Evolutionary conservation across 768 basidiomycete species (phyloP).

Genomic region (Cystobasidium tubakii): DNA sequence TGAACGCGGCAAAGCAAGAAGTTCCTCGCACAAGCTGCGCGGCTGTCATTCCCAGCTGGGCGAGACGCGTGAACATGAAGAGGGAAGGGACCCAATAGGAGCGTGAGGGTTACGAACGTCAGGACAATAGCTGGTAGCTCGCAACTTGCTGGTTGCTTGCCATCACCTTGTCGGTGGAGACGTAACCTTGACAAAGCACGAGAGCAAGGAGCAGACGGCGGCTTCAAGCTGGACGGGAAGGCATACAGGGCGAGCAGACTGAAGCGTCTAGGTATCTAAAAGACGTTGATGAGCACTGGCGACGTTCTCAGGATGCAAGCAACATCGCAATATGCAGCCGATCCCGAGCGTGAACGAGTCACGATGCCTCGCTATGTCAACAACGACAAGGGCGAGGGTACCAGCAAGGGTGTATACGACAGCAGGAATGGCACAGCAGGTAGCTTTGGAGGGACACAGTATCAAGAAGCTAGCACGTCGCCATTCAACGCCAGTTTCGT

Average conservation of each 20-base stretch:
- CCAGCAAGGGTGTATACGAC: neutral
- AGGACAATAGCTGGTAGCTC: too few relatives aligned
- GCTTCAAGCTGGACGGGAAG: neutral
- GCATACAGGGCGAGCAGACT: neutral
- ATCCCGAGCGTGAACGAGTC: neutral
- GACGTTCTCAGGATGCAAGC: neutral
- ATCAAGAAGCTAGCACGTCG: neutral
- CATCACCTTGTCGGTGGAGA: neutral
- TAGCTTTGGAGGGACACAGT: neutral
- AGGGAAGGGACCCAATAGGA: neutral
- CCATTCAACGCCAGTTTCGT: neutral
- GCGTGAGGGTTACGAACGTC: neutral
- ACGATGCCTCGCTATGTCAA: neutral
- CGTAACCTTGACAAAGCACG: neutral
- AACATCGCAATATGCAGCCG: neutral
- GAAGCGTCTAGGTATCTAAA: neutral
- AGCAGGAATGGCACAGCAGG: neutral
- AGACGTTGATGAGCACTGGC: neutral
- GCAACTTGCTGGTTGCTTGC: neutral
- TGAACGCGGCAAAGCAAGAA: slow-evolving; percentile 7
- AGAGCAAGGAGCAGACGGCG: neutral
- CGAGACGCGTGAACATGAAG: neutral
- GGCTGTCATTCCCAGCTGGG: neutral
- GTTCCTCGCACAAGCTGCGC: neutral
- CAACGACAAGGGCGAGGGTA: neutral